phyloP scores from a whole-genome alignment of 495 filamentous ascomycete genomes.

The Polyplosphaeria fusca region DNA sequence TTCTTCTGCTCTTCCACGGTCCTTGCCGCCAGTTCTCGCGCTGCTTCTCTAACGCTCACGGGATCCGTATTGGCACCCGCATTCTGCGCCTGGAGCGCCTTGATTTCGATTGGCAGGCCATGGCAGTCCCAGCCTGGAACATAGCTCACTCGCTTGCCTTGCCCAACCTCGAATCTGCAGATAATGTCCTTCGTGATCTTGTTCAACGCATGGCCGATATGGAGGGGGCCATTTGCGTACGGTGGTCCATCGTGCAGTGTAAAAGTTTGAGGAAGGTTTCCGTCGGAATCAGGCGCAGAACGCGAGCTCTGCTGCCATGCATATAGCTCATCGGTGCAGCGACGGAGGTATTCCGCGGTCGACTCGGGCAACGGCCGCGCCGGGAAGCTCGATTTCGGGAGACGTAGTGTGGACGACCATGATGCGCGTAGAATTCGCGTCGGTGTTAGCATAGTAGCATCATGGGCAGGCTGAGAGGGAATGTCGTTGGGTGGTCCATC shows the following conservation, averaged over 20 bases:
- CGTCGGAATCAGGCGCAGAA: constrained; percentile 35
- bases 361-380: constrained; percentile 49
- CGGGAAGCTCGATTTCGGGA: constrained; percentile 46
- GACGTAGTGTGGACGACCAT: constrained; percentile 42
- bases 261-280: constrained; percentile 47
- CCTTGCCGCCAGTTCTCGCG: constrained; percentile 66
- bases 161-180: constrained; percentile 70
- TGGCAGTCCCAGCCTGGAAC: constrained; percentile 98
- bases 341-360: constrained; percentile 56
- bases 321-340: constrained; percentile 86
- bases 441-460: constrained; percentile 36
- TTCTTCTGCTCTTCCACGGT: constrained; percentile 79
- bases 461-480: constrained; percentile 9
- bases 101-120: constrained; percentile 94
- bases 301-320: constrained; percentile 70
- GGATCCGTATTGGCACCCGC: constrained; percentile 38
- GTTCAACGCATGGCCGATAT: constrained; percentile 96
- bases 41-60: constrained; percentile 62
- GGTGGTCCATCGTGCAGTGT: constrained; percentile 94
- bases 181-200: constrained; percentile 97
- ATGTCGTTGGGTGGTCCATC: too few relatives aligned
- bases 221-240: constrained; percentile 92
- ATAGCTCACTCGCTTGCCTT: constrained; percentile 77
- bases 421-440: constrained; percentile 34
- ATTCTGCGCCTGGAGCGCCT: constrained; percentile 69